phyloP scores from a whole-genome alignment of 176 grass and related monocot genomes.

The Coix lacrymajobi region DNA sequence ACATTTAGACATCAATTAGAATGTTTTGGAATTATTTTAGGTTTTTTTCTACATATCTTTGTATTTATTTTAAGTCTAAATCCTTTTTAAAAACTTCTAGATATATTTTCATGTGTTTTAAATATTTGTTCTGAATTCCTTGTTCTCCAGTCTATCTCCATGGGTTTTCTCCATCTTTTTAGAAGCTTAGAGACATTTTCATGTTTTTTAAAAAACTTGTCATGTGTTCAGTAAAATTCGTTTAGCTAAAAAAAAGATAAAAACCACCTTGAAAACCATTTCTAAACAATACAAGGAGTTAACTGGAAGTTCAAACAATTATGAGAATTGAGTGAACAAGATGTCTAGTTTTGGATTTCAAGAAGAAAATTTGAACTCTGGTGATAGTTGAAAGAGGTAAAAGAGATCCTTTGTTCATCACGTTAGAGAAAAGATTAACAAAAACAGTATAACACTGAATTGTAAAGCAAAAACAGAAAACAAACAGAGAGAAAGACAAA shows the following conservation, averaged over 20 bases:
- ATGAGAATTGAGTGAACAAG: neutral
- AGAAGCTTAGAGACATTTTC: neutral
- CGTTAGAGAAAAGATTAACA: neutral
- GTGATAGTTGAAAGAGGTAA: neutral
- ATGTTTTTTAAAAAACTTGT: neutral
- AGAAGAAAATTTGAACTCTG: too few relatives aligned
- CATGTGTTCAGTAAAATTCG: neutral
- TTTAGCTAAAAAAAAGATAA: neutral
- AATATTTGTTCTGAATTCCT: neutral
- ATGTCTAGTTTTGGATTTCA: too few relatives aligned
- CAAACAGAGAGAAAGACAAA: too few relatives aligned
- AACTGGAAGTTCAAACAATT: neutral
- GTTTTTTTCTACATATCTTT: neutral
- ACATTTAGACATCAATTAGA: neutral
- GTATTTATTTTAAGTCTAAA: neutral
- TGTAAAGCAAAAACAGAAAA: neutral
- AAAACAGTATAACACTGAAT: neutral
- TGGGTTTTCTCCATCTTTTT: neutral
- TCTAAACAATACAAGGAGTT: neutral
- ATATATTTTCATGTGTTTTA: neutral
- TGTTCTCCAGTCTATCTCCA: neutral
- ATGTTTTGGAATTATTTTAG: neutral
- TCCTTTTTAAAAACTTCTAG: neutral
- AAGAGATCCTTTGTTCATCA: neutral
- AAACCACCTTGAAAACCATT: neutral